phyloP scores from a whole-genome alignment of 352 stramenopile species.

The Phytopythium delawarense region DNA sequence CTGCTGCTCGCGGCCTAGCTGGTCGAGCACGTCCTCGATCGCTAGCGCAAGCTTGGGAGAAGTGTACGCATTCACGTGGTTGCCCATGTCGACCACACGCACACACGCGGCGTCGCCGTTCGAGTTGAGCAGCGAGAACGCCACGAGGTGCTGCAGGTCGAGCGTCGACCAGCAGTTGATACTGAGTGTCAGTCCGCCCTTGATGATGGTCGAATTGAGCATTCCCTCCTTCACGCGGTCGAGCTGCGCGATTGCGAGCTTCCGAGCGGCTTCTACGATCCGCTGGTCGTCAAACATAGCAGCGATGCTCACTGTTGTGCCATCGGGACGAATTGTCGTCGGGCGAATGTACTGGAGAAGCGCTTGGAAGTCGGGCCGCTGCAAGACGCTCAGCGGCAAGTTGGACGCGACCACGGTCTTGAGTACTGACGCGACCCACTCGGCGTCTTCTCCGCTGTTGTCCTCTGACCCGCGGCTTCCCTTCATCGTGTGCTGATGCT shows the following conservation, averaged over 20 bases:
- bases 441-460: background rate
- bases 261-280: slow-evolving; percentile 29
- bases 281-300: slow-evolving; percentile 5
- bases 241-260: slow-evolving; percentile 45
- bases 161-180: slow-evolving; percentile 65
- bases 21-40: slow-evolving; percentile 54
- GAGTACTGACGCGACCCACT: slow-evolving; percentile 14
- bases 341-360: slow-evolving; percentile 29
- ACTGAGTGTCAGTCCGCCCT: slow-evolving; percentile 72
- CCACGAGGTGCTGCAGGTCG: slow-evolving; percentile 60
- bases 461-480: background rate
- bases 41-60: slow-evolving; percentile 27
- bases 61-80: slow-evolving; percentile 22
- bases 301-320: background rate
- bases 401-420: slow-evolving; percentile 31
- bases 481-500: background rate
- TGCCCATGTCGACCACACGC: slow-evolving; percentile 48
- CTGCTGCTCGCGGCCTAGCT: slow-evolving; percentile 39
- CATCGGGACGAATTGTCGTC: slow-evolving; percentile 2
- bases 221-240: slow-evolving; percentile 80
- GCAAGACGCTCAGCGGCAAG: slow-evolving; percentile 32
- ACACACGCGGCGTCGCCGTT: slow-evolving; percentile 74
- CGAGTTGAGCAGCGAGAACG: slow-evolving; percentile 74
- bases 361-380: slow-evolving; percentile 38
- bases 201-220: slow-evolving; percentile 72